These are phyloP conservation scores for Pseudogymnoascus destructans DNA, from an alignment of 2,329 filamentous ascomycete genomes.

Conservation along the genomic window DNA sequence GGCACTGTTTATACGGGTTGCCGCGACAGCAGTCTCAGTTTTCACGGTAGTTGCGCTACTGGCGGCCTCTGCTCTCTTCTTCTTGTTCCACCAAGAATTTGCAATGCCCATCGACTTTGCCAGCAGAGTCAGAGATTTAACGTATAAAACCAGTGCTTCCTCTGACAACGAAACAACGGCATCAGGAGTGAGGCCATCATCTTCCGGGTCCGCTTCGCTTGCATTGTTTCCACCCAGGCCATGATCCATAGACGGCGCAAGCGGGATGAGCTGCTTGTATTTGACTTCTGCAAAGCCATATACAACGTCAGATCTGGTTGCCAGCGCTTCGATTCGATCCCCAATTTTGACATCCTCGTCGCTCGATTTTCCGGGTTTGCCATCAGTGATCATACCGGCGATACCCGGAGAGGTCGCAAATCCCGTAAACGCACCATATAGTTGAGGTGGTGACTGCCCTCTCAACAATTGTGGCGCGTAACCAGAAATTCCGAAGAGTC, in stretches of 20 bases:
- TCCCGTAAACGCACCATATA: slow-evolving; percentile 70
- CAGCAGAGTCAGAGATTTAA: slow-evolving; percentile 81
- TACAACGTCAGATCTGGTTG: slow-evolving; percentile 86
- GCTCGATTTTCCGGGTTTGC: slow-evolving; percentile 43
- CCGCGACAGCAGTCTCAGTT: slow-evolving; percentile 29
- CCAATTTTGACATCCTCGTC: slow-evolving; percentile 74
- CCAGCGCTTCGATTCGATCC: slow-evolving; percentile 78
- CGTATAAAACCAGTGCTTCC: slow-evolving; percentile 88
- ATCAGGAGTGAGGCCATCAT: slow-evolving; percentile 70
- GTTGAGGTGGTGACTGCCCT: slow-evolving; percentile 57
- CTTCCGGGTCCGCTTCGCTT: slow-evolving; percentile 44
- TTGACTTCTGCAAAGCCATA: slow-evolving; percentile 98
- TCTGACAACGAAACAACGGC: slow-evolving; percentile 80
- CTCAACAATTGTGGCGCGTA: slow-evolving; percentile 51
- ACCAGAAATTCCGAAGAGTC: slow-evolving; percentile 54
- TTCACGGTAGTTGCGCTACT: slow-evolving; percentile 31
- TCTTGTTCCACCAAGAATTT: slow-evolving; percentile 78
- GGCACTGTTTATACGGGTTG: slow-evolving; percentile 71
- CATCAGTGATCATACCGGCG: slow-evolving; percentile 53
- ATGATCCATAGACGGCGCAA: slow-evolving; percentile 65
- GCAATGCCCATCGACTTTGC: slow-evolving; percentile 95
- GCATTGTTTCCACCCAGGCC: slow-evolving; percentile 49
- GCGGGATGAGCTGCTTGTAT: slow-evolving; percentile 88
- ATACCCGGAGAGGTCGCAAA: slow-evolving; percentile 58
- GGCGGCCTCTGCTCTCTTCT: slow-evolving; percentile 50